Base-by-base conservation (phyloP, 208 protist species). In the Trypanosomatidae sp. region DNA sequence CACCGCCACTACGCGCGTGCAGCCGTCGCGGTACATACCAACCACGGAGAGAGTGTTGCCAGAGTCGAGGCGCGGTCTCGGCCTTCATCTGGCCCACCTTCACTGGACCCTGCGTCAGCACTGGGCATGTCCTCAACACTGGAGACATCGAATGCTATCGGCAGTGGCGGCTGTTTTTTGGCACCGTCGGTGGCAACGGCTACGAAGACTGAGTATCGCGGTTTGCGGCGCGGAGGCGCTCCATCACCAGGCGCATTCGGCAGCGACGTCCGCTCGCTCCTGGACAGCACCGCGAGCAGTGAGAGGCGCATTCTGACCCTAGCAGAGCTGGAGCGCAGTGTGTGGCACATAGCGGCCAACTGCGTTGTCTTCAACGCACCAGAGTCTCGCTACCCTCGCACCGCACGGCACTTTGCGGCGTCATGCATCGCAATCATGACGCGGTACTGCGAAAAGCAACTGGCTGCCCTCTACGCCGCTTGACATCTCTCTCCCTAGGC, bases 321-420 rank as follows among this genome's bases (percentile, higher is more conserved):
- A 0, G 83, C 85, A 12, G 87, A 94, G 49, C 74, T 96, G 69
- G 89, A 96, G 72, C 83, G 85, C 33, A 83, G 84, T 8, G 68
- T 93, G 4, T 96, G 91, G 89, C 88, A 91, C 49, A 91, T 94
- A 33, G 81, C 89, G 13, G 84, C 88, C 25, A 96, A 96, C 80
- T 96, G 89, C 77, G 89, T 86, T 46, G 60, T 90, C 33, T 96
- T 96, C 77, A 96, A 96, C 71, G 91, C 86, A 10, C 91, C 91
- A 0, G 88, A 96, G 70, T 84, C 85, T 1, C 85, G 82, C 59
- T 96, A 93, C 73, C 91, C 89, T 9, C 78, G 67, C 49, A 91
- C 84, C 4, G 91, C 89, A 1, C 65, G 87, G 5, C 67, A 75
- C 43, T 96, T 96, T 65, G 89, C 88, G 2, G 41, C 66, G 1